Percentiles rank a stretch among this genome's conserved stretches.
phyloP scores from a whole-genome alignment of 2,329 filamentous ascomycete genomes.

The Aureobasidium vineae region DNA sequence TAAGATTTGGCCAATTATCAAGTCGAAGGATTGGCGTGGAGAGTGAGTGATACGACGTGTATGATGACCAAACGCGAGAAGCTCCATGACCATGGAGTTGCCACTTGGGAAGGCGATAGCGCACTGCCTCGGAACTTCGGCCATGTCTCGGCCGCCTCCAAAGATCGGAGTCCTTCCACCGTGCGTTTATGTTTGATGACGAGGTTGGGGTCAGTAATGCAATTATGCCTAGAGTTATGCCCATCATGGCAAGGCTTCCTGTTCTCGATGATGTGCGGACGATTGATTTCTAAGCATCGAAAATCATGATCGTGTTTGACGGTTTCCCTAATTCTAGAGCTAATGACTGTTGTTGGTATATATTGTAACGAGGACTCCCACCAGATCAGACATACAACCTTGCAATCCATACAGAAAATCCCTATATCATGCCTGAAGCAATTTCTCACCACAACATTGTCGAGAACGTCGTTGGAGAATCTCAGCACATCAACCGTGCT shows the following conservation, averaged over 20 bases:
- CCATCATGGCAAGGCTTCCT: background rate
- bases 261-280: background rate
- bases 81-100: slow-evolving; percentile 1
- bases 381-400: background rate
- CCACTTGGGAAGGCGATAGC: slow-evolving; percentile 10
- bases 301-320: slow-evolving; percentile 5
- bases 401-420: background rate
- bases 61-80: background rate
- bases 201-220: background rate
- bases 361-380: background rate
- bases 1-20: background rate
- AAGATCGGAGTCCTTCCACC: background rate
- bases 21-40: background rate
- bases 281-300: slow-evolving; percentile 22
- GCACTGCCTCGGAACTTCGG: background rate
- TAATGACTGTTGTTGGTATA: background rate
- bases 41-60: background rate
- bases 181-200: background rate
- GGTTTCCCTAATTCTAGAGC: background rate
- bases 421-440: slow-evolving; percentile 20
- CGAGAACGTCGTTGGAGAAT: slow-evolving; percentile 34
- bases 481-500: slow-evolving; percentile 43
- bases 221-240: background rate
- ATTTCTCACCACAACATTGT: slow-evolving; percentile 37
- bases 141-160: background rate